Conservation (phyloP, 2,329 filamentous ascomycete species). For the Cercospora sp. region DNA sequence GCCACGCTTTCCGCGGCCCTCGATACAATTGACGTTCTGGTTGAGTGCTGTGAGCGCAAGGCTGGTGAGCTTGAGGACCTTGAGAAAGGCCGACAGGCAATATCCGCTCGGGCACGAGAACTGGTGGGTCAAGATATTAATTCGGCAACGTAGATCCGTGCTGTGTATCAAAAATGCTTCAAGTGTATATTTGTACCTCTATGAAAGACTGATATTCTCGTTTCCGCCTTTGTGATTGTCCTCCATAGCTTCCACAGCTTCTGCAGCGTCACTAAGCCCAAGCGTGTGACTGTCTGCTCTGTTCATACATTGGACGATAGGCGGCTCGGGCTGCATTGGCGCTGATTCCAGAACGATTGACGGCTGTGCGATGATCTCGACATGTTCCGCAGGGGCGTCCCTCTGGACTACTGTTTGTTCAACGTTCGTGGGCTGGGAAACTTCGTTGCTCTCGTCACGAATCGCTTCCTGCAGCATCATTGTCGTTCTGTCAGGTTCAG, state of each 20-base stretch:
- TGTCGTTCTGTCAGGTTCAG: neutral
- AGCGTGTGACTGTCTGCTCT: neutral
- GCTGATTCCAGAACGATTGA: neutral
- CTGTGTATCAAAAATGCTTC: neutral
- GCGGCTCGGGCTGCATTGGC: neutral
- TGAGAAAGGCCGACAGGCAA: neutral
- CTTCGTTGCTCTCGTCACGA: neutral
- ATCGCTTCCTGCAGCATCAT: neutral
- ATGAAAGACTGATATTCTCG: neutral
- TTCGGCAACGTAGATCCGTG: neutral
- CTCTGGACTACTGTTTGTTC: neutral
- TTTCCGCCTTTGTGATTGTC: neutral
- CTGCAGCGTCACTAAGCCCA: neutral
- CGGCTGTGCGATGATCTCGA: neutral
- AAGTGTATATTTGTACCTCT: neutral
- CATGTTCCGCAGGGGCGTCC: neutral
- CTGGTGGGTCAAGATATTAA: neutral
- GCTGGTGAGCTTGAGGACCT: neutral
- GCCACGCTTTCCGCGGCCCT: neutral
- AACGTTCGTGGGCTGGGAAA: neutral
- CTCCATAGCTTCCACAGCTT: neutral
- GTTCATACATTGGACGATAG: neutral
- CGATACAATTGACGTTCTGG: neutral
- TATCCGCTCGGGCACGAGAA: neutral
- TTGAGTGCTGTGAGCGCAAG: neutral